phyloP scores from a whole-genome alignment of 2,329 filamentous ascomycete species.

The Ilyonectria robusta region DNA sequence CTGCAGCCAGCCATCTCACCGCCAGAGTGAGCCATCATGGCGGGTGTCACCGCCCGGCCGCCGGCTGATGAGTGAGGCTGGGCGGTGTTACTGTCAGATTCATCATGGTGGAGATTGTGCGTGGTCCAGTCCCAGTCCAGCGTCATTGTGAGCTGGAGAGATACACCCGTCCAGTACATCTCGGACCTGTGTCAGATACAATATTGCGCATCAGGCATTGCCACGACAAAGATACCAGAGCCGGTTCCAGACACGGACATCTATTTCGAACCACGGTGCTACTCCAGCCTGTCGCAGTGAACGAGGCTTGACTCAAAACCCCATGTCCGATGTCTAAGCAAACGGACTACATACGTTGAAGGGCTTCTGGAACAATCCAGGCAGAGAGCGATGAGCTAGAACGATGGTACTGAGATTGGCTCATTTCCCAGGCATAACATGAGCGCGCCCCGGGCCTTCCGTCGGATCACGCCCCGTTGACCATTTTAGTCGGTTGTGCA shows the following conservation, averaged over 20 bases:
- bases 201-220: conserved; percentile 14
- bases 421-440: conserved; percentile 30
- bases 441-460: conserved; percentile 17
- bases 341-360: not conserved
- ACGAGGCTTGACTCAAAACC: not conserved
- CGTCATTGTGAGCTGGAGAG: not conserved
- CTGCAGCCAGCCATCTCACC: conserved; percentile 8
- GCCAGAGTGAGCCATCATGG: conserved; percentile 10
- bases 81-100: conserved; percentile 16
- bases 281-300: not conserved
- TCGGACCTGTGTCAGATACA: conserved; percentile 5
- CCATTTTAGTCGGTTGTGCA: not conserved
- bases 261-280: not conserved
- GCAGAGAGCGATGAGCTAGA: conserved; percentile 11
- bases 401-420: conserved; percentile 31
- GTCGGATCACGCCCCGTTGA: conserved; percentile 25
- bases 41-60: not conserved
- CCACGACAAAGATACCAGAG: conserved; percentile 18
- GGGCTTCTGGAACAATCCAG: not conserved
- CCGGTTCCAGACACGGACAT: not conserved
- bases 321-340: conserved; percentile 1
- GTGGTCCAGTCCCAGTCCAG: conserved; percentile 3
- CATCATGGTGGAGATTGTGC: conserved; percentile 7
- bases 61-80: conserved; percentile 12
- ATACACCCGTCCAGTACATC: too few species aligned